Evolutionary conservation across 2,329 filamentous ascomycete genomes (phyloP).

Genomic region (Macrophomina phaseolina): DNA sequence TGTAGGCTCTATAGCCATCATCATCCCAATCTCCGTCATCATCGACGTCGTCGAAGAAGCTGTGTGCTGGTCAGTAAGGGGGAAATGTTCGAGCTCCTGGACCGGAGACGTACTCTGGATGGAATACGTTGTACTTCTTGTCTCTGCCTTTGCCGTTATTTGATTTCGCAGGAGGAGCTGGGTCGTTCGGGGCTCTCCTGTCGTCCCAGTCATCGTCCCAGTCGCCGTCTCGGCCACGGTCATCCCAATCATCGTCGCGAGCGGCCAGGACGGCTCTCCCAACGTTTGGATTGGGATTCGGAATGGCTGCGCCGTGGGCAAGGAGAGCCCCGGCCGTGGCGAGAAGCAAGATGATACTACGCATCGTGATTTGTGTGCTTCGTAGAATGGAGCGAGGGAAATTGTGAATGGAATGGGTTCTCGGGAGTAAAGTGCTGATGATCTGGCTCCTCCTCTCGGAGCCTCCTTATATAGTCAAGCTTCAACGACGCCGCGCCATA

Average conservation of each 20-base stretch:
- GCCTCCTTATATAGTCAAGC: no score
- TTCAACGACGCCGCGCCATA: no score
- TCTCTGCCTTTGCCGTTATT: not conserved
- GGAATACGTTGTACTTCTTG: not conserved
- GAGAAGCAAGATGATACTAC: not conserved
- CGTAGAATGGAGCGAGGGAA: not conserved
- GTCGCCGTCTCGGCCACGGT: not conserved
- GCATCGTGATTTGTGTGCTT: not conserved
- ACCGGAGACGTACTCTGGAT: not conserved
- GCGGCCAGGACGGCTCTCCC: no score
- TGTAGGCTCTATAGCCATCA: not conserved
- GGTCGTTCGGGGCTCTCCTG: not conserved
- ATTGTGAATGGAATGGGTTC: no score
- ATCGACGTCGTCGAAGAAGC: not conserved
- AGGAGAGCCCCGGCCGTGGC: not conserved
- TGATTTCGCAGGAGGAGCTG: not conserved
- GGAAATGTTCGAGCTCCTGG: not conserved
- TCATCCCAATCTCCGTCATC: not conserved
- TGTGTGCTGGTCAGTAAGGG: not conserved
- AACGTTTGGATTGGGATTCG: not conserved
- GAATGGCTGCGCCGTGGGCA: not conserved
- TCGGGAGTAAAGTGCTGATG: no score
- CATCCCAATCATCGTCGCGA: no score
- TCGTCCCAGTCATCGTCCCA: not conserved
- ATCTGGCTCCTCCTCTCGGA: no score